Conservation (phyloP, 257 asterid genomes). For the Gynochthodes officinalis region DNA sequence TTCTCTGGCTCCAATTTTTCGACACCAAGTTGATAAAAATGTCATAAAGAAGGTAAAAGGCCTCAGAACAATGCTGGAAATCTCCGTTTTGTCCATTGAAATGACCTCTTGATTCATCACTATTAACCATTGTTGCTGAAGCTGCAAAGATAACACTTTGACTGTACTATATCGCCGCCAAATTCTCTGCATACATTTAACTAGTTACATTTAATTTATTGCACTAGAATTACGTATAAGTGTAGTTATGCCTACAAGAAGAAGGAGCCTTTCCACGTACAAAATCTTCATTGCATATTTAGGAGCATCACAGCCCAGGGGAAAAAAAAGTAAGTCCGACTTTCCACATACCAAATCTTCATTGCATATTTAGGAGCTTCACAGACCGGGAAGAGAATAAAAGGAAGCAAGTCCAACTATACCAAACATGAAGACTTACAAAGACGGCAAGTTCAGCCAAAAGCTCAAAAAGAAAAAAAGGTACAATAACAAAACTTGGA, state of each 20-base stretch:
- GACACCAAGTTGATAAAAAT: conserved; percentile 44
- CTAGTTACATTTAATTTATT: not conserved
- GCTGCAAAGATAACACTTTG: conserved; percentile 49
- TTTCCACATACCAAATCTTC: not conserved
- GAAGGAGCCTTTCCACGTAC: not conserved
- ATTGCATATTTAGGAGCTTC: not conserved
- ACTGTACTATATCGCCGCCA: conserved; percentile 69
- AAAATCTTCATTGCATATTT: not conserved
- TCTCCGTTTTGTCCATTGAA: conserved; percentile 36
- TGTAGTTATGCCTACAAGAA: not conserved
- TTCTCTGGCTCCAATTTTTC: conserved; percentile 52
- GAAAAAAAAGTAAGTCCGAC: not conserved
- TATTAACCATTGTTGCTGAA: conserved; percentile 68
- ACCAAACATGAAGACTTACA: not conserved
- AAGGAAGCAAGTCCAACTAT: not conserved
- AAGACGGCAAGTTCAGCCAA: not conserved
- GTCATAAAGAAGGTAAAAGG: conserved; percentile 76
- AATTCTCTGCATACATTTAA: conserved; percentile 53
- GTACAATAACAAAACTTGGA: not conserved
- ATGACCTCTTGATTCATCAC: conserved; percentile 42
- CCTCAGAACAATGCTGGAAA: conserved; percentile 55
- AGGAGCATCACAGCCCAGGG: not conserved
- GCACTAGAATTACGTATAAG: not conserved
- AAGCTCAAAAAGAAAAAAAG: not conserved
- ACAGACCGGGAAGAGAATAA: not conserved